A percentile compares a stretch with the other conserved stretches of the same genome.
phyloP scores from a whole-genome alignment of 768 basidiomycete genomes.

The Rhodotorula kratochvilovae region DNA sequence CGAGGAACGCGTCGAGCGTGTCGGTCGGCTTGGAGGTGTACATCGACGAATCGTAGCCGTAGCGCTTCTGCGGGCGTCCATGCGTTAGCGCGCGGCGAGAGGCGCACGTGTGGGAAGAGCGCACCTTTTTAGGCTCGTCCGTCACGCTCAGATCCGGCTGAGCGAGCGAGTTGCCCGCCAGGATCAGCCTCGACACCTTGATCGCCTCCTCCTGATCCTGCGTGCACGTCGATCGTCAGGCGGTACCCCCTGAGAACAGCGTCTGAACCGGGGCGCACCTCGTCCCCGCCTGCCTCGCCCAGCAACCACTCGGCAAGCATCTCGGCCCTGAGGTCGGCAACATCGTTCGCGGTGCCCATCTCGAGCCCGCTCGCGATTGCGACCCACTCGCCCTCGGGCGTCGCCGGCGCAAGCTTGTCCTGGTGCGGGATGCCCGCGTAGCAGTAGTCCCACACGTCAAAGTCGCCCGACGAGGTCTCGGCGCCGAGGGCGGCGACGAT shows the following conservation, averaged over 20 bases:
- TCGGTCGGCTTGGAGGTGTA: slow-evolving; percentile 73
- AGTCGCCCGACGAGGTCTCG: slow-evolving; percentile 83
- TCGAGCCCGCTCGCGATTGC: slow-evolving; percentile 81
- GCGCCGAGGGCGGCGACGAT: slow-evolving; percentile 84
- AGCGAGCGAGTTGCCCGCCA: slow-evolving; percentile 80
- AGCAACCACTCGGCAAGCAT: slow-evolving; percentile 84
- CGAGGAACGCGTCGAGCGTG: slow-evolving; percentile 63
- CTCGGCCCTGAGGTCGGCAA: slow-evolving; percentile 62
- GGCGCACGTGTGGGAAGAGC: background rate
- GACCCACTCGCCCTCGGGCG: slow-evolving; percentile 65
- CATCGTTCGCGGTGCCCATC: slow-evolving; percentile 57
- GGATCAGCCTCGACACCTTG: slow-evolving; percentile 74
- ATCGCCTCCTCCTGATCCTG: slow-evolving; percentile 62
- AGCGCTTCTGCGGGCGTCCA: slow-evolving; percentile 55
- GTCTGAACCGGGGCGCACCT: slow-evolving; percentile 48
- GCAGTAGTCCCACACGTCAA: slow-evolving; percentile 86
- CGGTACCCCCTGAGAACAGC: no score
- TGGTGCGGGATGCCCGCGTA: slow-evolving; percentile 77
- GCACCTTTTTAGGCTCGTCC: slow-evolving; percentile 44
- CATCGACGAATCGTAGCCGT: slow-evolving; percentile 60
- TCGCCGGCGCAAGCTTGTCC: slow-evolving; percentile 14
- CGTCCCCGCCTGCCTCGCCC: slow-evolving; percentile 70
- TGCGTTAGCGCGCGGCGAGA: background rate
- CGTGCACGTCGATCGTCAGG: background rate
- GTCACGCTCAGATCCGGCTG: slow-evolving; percentile 52